Evolutionary conservation across 768 basidiomycete genomes (phyloP).

Genomic region (Termitomyces sp.): DNA sequence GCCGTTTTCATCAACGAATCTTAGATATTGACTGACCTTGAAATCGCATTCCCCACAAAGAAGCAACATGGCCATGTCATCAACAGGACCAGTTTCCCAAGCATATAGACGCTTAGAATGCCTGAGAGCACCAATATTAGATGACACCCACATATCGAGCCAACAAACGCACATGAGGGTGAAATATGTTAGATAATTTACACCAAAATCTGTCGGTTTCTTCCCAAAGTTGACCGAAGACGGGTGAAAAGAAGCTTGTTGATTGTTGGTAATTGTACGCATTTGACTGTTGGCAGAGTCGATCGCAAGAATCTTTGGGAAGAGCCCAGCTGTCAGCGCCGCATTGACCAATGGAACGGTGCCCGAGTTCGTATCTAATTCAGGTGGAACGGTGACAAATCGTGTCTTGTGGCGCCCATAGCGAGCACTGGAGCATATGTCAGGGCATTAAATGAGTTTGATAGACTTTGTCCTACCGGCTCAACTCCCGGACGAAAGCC

Average conservation of each 20-base stretch:
- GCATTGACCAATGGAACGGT: conserved; percentile 72
- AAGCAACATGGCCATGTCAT: conserved; percentile 76
- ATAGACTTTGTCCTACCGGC: conserved; percentile 37
- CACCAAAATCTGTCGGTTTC: conserved; percentile 65
- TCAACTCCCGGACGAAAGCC: conserved; percentile 66
- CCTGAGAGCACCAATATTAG: conserved; percentile 40
- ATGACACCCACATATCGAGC: background rate
- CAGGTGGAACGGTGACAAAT: conserved; percentile 71
- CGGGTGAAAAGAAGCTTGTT: conserved; percentile 78
- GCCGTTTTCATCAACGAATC: background rate
- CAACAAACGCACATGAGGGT: conserved; percentile 72
- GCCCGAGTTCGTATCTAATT: conserved; percentile 63
- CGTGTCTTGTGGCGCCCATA: conserved; percentile 71
- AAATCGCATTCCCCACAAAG: conserved; percentile 90
- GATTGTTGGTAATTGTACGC: conserved; percentile 81
- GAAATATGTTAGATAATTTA: conserved; percentile 77
- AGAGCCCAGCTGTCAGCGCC: conserved; percentile 81
- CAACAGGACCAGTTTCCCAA: conserved; percentile 91
- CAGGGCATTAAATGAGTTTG: background rate
- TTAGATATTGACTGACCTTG: conserved; percentile 42
- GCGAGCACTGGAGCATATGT: conserved; percentile 42
- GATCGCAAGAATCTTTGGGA: conserved; percentile 83
- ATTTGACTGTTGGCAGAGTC: conserved; percentile 60
- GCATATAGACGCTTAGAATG: conserved; percentile 91
- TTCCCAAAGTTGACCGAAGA: conserved; percentile 86